Evolutionary conservation across 2,329 filamentous ascomycete genomes (phyloP).

Genomic region (Fusarium sp.): DNA sequence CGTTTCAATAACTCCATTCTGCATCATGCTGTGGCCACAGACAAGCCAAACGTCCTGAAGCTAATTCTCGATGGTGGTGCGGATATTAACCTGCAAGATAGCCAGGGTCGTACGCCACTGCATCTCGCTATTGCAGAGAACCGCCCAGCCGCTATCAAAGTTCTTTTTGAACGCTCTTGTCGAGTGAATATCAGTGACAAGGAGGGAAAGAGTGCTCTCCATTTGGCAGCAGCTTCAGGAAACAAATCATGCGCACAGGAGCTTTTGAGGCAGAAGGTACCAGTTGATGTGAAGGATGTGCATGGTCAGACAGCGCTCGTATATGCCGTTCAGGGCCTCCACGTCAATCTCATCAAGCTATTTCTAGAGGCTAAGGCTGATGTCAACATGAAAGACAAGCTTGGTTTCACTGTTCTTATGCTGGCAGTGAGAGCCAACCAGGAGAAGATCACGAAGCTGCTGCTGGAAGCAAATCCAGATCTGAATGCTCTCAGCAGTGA

Average conservation of each 20-base stretch:
- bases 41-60: neutral
- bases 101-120: neutral
- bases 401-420: neutral
- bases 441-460: neutral
- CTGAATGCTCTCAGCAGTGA: neutral
- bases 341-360: neutral
- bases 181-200: neutral
- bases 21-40: neutral
- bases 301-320: neutral
- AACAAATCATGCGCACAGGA: neutral
- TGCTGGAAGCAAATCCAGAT: neutral
- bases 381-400: neutral
- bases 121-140: neutral
- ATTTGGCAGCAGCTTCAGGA: neutral
- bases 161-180: neutral
- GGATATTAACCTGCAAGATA: neutral
- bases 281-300: neutral
- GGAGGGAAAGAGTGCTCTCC: constrained; percentile 1
- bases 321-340: neutral
- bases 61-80: neutral
- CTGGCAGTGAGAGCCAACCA: neutral
- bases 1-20: neutral
- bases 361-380: neutral
- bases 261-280: neutral
- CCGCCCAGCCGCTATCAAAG: neutral